A percentile compares a stretch with the other conserved stretches of the same genome.
Conservation (phyloP, 148 eudicot genomes). For the Rhododendron molle region DNA sequence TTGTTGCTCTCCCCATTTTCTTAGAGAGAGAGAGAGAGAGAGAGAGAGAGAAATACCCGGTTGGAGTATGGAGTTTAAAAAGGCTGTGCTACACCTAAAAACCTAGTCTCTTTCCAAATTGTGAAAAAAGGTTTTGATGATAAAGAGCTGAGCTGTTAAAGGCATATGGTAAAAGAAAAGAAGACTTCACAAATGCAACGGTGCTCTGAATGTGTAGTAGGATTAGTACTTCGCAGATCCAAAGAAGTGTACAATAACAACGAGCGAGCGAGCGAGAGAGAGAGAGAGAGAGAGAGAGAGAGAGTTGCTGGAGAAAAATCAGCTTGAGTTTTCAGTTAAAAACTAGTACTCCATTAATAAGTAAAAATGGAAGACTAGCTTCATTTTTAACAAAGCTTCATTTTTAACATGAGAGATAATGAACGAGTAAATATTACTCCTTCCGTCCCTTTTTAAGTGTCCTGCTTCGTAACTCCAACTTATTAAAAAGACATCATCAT, state of each 20-base stretch:
- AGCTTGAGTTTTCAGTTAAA: not conserved
- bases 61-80: slow-evolving; percentile 5
- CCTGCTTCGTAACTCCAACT: too few relatives aligned
- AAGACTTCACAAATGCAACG: not conserved
- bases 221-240: not conserved
- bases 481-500: too few relatives aligned
- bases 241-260: not conserved
- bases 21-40: not conserved
- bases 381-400: not conserved
- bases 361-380: not conserved
- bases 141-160: slow-evolving; percentile 12
- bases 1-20: slow-evolving; percentile 59
- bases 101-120: not conserved
- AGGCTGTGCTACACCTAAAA: slow-evolving; percentile 1
- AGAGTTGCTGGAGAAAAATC: not conserved
- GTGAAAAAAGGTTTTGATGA: not conserved
- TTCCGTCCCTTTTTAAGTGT: too few relatives aligned
- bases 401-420: not conserved
- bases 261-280: slow-evolving; percentile 9
- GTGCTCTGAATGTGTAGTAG: not conserved
- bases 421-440: not conserved
- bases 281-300: not conserved
- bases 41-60: slow-evolving; percentile 5
- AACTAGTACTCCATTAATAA: not conserved
- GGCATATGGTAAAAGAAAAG: not conserved